Evolutionary conservation across 257 asterid genomes (phyloP).

Genomic region (Solanum piurae): DNA sequence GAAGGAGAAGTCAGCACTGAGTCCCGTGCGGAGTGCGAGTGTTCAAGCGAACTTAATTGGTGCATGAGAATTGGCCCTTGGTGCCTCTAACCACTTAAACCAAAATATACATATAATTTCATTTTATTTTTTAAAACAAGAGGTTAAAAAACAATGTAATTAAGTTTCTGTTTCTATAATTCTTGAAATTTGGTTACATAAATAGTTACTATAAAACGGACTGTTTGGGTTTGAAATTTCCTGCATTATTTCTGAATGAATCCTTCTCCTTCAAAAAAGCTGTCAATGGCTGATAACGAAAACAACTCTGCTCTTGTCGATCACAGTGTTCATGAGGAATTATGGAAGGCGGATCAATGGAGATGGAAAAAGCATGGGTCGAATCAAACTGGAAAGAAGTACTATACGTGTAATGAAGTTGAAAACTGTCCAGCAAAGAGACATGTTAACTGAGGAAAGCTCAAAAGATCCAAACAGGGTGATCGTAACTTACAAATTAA

Average conservation of each 20-base stretch:
- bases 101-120: too few relatives aligned
- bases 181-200: neutral
- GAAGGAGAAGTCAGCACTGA: slow-evolving; percentile 83
- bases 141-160: neutral
- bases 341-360: slow-evolving; percentile 1
- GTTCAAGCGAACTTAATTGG: slow-evolving; percentile 52
- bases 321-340: neutral
- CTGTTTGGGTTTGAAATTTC: neutral
- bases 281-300: neutral
- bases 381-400: too few relatives aligned
- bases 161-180: neutral
- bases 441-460: neutral
- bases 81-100: neutral
- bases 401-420: neutral
- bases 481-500: neutral
- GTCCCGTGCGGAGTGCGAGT: slow-evolving; percentile 74
- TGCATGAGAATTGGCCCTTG: neutral
- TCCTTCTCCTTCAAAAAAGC: neutral
- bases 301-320: neutral
- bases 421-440: neutral
- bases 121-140: too few relatives aligned
- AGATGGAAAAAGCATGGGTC: too few relatives aligned
- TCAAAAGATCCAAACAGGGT: neutral
- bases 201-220: neutral
- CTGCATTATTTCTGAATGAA: neutral